Percentiles rank a stretch among this genome's conserved stretches.
These are phyloP conservation scores for Didymella arachidicola DNA, from an alignment of 2,329 filamentous ascomycete genomes.

Conservation along the genomic window DNA sequence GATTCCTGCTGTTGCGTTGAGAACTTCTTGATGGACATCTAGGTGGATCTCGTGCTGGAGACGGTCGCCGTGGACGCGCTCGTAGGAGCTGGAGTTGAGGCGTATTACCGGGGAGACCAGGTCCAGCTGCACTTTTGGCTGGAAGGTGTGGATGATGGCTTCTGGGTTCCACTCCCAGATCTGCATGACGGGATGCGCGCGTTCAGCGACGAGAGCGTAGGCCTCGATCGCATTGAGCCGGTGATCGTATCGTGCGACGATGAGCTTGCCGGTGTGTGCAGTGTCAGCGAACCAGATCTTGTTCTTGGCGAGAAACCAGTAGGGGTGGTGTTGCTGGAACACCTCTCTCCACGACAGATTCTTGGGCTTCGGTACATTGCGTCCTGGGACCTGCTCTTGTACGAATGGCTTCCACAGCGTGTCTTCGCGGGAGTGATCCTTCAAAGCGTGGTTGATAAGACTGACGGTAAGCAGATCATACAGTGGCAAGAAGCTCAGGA, in stretches of 20 bases:
- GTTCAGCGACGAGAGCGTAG: slow-evolving; percentile 75
- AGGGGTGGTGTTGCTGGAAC: slow-evolving; percentile 76
- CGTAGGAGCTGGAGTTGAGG: slow-evolving; percentile 47
- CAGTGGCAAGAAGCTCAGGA: slow-evolving; percentile 72
- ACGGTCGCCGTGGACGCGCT: slow-evolving; percentile 42
- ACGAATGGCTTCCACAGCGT: slow-evolving; percentile 75
- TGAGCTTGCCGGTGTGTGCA: slow-evolving; percentile 74
- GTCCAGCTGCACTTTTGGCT: slow-evolving; percentile 74
- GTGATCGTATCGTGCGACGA: slow-evolving; percentile 79
- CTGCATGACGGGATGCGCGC: slow-evolving; percentile 62
- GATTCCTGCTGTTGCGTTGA: slow-evolving; percentile 51
- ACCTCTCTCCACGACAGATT: slow-evolving; percentile 74
- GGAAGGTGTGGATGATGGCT: slow-evolving; percentile 76
- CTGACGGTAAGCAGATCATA: slow-evolving; percentile 68
- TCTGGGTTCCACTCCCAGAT: slow-evolving; percentile 70
- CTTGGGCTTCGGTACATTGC: slow-evolving; percentile 51
- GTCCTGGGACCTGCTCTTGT: slow-evolving; percentile 68
- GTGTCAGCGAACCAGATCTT: slow-evolving; percentile 88
- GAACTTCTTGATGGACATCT: slow-evolving; percentile 43
- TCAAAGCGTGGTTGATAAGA: slow-evolving; percentile 68
- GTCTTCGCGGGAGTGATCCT: slow-evolving; percentile 68
- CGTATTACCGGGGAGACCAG: slow-evolving; percentile 72
- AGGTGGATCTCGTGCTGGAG: slow-evolving; percentile 63
- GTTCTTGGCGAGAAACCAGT: slow-evolving; percentile 82
- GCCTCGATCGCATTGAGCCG: slow-evolving; percentile 78